Percentiles rank a stretch among this genome's conserved stretches.
Conservation (phyloP, 345 rosid species). For the Cardamine occulta region DNA sequence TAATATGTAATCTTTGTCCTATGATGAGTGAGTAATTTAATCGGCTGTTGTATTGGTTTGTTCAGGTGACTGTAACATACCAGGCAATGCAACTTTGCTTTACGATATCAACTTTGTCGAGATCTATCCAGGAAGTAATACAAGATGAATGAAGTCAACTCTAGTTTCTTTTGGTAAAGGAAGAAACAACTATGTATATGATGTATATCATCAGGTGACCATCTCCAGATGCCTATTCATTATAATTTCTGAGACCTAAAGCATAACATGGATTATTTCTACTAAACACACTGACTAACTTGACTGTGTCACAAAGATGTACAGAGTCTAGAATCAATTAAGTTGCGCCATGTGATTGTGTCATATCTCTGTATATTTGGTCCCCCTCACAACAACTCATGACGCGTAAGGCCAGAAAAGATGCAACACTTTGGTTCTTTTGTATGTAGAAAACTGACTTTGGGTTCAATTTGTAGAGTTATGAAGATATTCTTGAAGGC, state of each 20-base stretch:
- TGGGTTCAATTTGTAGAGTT: too few species aligned
- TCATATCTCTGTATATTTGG: too few species aligned
- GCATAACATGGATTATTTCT: neutral
- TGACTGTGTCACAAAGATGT: too few species aligned
- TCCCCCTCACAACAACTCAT: too few species aligned
- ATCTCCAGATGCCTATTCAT: neutral
- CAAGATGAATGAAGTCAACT: constrained; percentile 55
- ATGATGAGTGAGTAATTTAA: neutral
- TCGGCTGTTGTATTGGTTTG: constrained; percentile 17
- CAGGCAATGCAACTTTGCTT: constrained; percentile 88
- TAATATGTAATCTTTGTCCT: neutral
- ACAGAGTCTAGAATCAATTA: too few species aligned
- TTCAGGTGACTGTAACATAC: constrained; percentile 93
- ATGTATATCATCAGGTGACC: constrained; percentile 41
- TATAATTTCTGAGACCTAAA: neutral
- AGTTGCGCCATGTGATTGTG: too few species aligned
- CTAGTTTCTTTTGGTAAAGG: constrained; percentile 1
- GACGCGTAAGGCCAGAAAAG: too few species aligned
- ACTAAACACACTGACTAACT: neutral
- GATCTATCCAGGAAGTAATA: constrained; percentile 72
- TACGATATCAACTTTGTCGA: constrained; percentile 84
- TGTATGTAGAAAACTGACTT: too few species aligned
- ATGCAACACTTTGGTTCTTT: too few species aligned
- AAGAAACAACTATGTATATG: constrained; percentile 31
- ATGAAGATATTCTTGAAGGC: too few species aligned